These are phyloP conservation scores for Shiraia bambusicola DNA, from an alignment of 2,329 filamentous ascomycete species.

Conservation along the genomic window DNA sequence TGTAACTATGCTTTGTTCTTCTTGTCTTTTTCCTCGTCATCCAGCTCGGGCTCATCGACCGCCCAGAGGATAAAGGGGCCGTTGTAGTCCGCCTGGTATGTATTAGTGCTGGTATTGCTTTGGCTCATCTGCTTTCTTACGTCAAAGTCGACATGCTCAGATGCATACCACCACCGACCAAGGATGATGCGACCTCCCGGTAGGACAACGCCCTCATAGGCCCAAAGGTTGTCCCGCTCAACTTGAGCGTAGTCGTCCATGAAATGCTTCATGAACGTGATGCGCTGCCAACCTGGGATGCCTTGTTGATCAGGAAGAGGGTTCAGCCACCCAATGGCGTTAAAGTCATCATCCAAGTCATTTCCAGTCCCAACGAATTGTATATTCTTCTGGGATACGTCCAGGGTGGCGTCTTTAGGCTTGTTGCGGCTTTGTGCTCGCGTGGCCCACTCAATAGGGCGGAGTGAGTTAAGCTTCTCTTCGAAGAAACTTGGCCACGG, in stretches of 20 bases:
- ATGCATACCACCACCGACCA: constrained; percentile 51
- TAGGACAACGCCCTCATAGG: constrained; percentile 52
- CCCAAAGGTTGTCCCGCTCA: constrained; percentile 47
- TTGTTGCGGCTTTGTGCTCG: constrained; percentile 13
- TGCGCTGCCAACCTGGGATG: constrained; percentile 56
- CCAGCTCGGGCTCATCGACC: constrained; percentile 23
- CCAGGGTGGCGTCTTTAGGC: constrained; percentile 1
- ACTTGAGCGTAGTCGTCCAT: constrained; percentile 29
- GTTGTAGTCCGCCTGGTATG: constrained; percentile 19
- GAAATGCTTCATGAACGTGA: constrained; percentile 58
- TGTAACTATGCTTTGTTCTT: background rate
- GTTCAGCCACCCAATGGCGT: constrained; percentile 52
- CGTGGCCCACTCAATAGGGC: constrained; percentile 8
- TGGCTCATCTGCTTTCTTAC: constrained; percentile 14
- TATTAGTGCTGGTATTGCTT: constrained; percentile 9
- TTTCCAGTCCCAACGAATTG: constrained; percentile 44
- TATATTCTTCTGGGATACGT: constrained; percentile 15
- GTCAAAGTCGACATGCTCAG: constrained; percentile 21
- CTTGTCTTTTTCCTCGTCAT: constrained; percentile 6
- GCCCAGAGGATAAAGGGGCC: constrained; percentile 43
- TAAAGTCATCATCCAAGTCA: constrained; percentile 40
- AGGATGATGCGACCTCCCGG: constrained; percentile 51
- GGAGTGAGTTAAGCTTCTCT: constrained; percentile 40
- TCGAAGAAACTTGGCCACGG: constrained; percentile 48
- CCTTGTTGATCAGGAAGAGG: constrained; percentile 49